phyloP scores from a whole-genome alignment of 495 filamentous ascomycete species.

The Podospora pseudopauciseta region DNA sequence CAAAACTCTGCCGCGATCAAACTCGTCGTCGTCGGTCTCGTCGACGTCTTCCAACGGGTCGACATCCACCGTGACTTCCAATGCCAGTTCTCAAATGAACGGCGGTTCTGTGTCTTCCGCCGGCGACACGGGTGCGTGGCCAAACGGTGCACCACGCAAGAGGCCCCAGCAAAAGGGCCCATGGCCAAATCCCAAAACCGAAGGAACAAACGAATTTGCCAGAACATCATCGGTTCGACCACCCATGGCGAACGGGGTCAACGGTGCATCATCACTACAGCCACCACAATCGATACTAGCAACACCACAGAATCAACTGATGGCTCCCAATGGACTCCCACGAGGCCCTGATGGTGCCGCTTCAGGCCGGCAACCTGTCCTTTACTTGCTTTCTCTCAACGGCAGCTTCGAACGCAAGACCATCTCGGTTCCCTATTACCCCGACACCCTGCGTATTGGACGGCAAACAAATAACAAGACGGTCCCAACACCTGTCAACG shows the following conservation, averaged over 20 bases:
- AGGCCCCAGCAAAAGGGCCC: constrained; percentile 58
- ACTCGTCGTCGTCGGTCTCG: constrained; percentile 80
- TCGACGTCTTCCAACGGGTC: constrained; percentile 66
- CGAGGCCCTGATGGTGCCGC: constrained; percentile 52
- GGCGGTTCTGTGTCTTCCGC: constrained; percentile 28
- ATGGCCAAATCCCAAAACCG: constrained; percentile 60
- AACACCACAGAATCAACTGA: constrained; percentile 45
- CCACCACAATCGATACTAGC: constrained; percentile 64
- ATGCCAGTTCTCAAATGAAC: constrained; percentile 22
- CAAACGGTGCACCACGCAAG: constrained; percentile 59
- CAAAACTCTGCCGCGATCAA: constrained; percentile 78
- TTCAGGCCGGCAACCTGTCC: constrained; percentile 63
- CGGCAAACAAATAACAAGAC: constrained; percentile 97
- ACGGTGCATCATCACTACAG: constrained; percentile 70
- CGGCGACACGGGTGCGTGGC: constrained; percentile 46
- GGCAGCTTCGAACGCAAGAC: constrained; percentile 96
- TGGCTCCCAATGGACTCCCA: constrained; percentile 37
- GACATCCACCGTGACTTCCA: constrained; percentile 52
- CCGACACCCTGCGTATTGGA: constrained; percentile 86
- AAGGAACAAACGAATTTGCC: constrained; percentile 43
- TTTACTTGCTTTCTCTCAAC: constrained; percentile 82
- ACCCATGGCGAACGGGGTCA: constrained; percentile 48
- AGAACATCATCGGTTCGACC: constrained; percentile 42
- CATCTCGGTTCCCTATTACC: constrained; percentile 83
- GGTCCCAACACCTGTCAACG: constrained; percentile 80